Evolutionary conservation across 495 filamentous ascomycete genomes (phyloP), one percentile per base, ranked within the genome.

Genomic region (Talaromyces nanjingensis): DNA sequence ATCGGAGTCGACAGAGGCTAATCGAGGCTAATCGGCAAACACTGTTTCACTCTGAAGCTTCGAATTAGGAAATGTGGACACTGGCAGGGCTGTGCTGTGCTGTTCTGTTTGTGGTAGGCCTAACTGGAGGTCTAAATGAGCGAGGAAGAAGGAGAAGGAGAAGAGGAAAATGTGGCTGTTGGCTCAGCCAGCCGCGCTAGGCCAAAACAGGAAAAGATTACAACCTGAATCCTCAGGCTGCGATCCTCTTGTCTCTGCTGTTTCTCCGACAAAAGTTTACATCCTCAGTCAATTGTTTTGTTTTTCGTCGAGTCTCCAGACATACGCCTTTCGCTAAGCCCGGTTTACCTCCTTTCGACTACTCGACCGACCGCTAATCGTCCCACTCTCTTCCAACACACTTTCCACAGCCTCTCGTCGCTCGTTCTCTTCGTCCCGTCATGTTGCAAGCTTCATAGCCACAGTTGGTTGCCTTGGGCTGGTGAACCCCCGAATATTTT

Each of bases 381-480:
- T 49, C 18, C 8, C 45, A 18, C 45, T 20, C n/a, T 49, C 22
- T 24, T 24, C 22, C 22, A 24, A 24, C 22, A 24, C 22, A 24
- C 22, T 24, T 24, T 24, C 18, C n/a, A 9, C 45, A n/a, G 45
- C 53, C 53, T 56, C 53, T 27, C 5, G 53, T 56, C 53, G 53
- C 53, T 56, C 53, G 53, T 56, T 56, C n/a, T 16, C 53, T 56
- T 22, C 53, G 53, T 29, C 27, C 22, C 53, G 53, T 56, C 53
- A 56, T 56, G 53, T 27, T 56, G 27, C 27, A 25, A 56, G 53
- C 27, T 27, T 56, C 27, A 18, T 56, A 56, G 22, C 53, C 53
- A 16, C 53, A 14, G 24, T 29, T n/a, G 27, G 53, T 56, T 56
- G 53, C 53, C 53, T 56, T 25, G 24, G 27, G 53, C 27, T 27